Percentiles rank a stretch among this genome's conserved stretches.
Evolutionary conservation across 2,329 filamentous ascomycete genomes (phyloP).

Genomic region (Fusarium sp.): DNA sequence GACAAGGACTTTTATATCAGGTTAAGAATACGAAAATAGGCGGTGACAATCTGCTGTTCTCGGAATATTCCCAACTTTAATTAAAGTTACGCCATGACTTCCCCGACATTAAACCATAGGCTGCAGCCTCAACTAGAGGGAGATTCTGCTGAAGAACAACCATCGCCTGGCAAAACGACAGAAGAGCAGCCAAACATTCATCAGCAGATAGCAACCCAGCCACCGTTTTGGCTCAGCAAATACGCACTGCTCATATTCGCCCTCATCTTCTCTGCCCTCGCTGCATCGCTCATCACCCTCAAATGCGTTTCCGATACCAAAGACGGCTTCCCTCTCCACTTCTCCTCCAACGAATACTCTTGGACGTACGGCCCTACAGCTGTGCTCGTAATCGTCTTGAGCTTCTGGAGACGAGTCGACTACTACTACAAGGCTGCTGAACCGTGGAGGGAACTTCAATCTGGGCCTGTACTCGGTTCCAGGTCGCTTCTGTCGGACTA

Average conservation of each 20-base stretch:
- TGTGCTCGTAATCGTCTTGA: not conserved
- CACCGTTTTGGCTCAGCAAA: not conserved
- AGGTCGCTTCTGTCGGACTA: not conserved
- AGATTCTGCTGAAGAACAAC: not conserved
- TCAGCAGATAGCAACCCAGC: accelerated
- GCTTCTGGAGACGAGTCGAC: not conserved
- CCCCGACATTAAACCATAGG: not conserved
- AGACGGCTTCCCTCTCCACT: not conserved
- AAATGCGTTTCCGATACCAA: not conserved
- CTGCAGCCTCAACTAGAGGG: too few species aligned
- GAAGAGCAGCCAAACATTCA: too few species aligned
- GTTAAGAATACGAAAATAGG: not conserved
- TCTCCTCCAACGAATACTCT: not conserved
- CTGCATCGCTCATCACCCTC: accelerated
- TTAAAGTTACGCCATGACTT: not conserved
- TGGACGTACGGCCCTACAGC: not conserved
- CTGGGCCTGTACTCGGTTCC: accelerated
- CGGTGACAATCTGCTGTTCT: not conserved
- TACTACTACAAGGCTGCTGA: not conserved
- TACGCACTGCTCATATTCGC: not conserved
- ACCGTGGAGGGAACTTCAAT: not conserved
- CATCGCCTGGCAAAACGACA: accelerated
- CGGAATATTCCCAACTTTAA: not conserved
- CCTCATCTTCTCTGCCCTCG: accelerated
- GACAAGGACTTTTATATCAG: not conserved